Base-by-base conservation (phyloP, 1,284 basidiomycete species). In the Cerioporus squamosus region DNA sequence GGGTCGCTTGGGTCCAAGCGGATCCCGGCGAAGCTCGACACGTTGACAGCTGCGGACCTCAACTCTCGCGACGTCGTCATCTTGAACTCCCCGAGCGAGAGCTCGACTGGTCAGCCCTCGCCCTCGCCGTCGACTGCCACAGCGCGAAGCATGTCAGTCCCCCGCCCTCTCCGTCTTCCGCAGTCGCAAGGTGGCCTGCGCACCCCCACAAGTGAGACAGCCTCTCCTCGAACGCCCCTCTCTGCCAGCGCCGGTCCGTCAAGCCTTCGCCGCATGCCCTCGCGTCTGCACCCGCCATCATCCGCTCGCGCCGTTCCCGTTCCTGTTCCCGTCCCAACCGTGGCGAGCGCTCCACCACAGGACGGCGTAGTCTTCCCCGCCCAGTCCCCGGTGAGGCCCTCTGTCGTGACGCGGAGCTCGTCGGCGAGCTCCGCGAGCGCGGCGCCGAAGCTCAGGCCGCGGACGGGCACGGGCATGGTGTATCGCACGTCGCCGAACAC, bases 381-480 rank as follows among this genome's bases (percentile, higher is more conserved):
- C 5, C 52, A 33, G 36, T 56, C 62, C 7, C 55, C 59, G 4
- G n/a, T 44, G 29, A 55, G 51, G 50, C 39, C 56, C 26, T n/a
- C 49, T 12, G 38, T 51, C 3, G 31, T 53, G 3, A 29, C 44
- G 22, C 49, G 50, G 12, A 55, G 59, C 36, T 50, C 56, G 33
- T 59, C 58, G 2, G 57, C 53, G 20, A 44, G 48, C 53, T 67
- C 23, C 49, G 66, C 17, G 55, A 7, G n/a, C 20, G 4, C 50
- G n/a, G 66, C 59, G 56, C n/a, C 57, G 29, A 66, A 65, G 51
- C 77, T 79, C 22, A 81, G 76, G 59, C 84, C 87, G 15, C 72
- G 87, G 38, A 88, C 83, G 15, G 87, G 88, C 6, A 87, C 87
- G 9, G 88, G 87, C 36, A 89, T 90, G 88, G 75, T 77, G 44